A percentile compares a stretch with the other conserved stretches of the same genome.
Conservation (phyloP, 2,329 filamentous ascomycete species). For the Mycogone perniciosa region DNA sequence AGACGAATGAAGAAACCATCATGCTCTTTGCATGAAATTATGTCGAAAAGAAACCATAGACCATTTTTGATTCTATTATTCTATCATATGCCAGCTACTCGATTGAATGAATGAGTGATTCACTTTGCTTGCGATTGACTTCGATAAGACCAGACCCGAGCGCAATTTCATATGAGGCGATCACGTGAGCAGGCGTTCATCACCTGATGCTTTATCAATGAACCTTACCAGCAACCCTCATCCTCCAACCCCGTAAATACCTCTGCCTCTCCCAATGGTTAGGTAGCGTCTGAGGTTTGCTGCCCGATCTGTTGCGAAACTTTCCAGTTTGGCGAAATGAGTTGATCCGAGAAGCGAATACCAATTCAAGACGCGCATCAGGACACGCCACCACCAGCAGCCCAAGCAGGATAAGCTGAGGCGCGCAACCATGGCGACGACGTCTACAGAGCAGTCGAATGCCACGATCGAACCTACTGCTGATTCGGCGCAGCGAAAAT, state of each 20-base stretch:
- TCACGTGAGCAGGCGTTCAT: slow-evolving; percentile 13
- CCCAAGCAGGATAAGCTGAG: background rate
- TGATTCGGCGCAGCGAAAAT: slow-evolving; percentile 36
- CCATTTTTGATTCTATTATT: too few relatives aligned
- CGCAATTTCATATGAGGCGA: background rate
- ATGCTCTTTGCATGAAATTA: too few relatives aligned
- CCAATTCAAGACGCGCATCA: slow-evolving; percentile 4
- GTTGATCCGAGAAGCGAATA: slow-evolving; percentile 1
- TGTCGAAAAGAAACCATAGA: too few relatives aligned
- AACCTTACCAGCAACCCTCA: background rate
- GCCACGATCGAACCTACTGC: slow-evolving; percentile 15
- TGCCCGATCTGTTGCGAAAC: background rate
- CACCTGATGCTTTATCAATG: slow-evolving; percentile 2
- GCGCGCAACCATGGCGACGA: slow-evolving; percentile 19
- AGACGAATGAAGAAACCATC: too few relatives aligned
- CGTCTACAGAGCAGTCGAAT: slow-evolving; percentile 20
- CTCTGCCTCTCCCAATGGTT: background rate
- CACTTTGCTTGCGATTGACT: too few relatives aligned
- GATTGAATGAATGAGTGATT: too few relatives aligned
- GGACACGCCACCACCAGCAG: slow-evolving; percentile 1
- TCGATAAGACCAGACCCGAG: too few relatives aligned
- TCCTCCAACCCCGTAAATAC: background rate
- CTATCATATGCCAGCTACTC: too few relatives aligned
- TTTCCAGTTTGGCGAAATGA: slow-evolving; percentile 3
- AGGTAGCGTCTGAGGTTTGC: background rate